Conservation (phyloP, 495 filamentous ascomycete genomes). For the Aspergillus saccharolyticus region DNA sequence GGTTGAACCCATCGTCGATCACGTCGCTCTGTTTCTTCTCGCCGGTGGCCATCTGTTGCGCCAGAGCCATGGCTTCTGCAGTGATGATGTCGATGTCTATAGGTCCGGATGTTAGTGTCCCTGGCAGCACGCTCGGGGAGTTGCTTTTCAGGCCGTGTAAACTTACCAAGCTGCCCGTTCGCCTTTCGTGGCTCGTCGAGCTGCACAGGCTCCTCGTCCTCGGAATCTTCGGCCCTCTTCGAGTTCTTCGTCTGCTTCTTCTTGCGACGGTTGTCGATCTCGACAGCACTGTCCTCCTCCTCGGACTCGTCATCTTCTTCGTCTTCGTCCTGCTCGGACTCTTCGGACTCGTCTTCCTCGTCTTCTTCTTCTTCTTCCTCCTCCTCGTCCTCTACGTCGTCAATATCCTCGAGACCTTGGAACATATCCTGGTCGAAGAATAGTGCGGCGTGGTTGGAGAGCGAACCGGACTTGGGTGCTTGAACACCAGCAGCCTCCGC, state of each 20-base stretch:
- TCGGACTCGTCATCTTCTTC: constrained; percentile 18
- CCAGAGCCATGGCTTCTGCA: constrained; percentile 97
- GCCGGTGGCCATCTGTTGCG: constrained; percentile 83
- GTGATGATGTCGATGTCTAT: constrained; percentile 96
- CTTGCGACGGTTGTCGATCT: constrained; percentile 9
- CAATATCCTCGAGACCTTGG: constrained; percentile 61
- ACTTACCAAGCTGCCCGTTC: constrained; percentile 65
- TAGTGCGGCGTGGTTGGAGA: constrained; percentile 75
- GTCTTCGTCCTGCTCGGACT: constrained; percentile 45
- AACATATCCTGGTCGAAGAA: constrained; percentile 98
- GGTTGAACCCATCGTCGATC: constrained; percentile 89
- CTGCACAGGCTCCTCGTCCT: constrained; percentile 59
- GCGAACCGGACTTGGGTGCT: constrained; percentile 39
- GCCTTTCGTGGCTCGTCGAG: constrained; percentile 60
- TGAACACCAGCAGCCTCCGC: constrained; percentile 41
- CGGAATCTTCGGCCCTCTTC: constrained; percentile 48
- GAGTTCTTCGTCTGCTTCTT: constrained; percentile 42
- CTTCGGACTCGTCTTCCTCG: constrained; percentile 40
- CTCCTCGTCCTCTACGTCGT: constrained; percentile 37
- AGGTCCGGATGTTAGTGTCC: constrained; percentile 29
- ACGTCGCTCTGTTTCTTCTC: constrained; percentile 72
- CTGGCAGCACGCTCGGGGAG: too few species aligned
- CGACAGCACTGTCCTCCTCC: constrained; percentile 5
- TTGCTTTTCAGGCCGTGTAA: too few species aligned
- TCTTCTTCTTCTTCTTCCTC: constrained; percentile 5